phyloP scores from a whole-genome alignment of 352 stramenopile species.

The Pythium vanterpoolii region DNA sequence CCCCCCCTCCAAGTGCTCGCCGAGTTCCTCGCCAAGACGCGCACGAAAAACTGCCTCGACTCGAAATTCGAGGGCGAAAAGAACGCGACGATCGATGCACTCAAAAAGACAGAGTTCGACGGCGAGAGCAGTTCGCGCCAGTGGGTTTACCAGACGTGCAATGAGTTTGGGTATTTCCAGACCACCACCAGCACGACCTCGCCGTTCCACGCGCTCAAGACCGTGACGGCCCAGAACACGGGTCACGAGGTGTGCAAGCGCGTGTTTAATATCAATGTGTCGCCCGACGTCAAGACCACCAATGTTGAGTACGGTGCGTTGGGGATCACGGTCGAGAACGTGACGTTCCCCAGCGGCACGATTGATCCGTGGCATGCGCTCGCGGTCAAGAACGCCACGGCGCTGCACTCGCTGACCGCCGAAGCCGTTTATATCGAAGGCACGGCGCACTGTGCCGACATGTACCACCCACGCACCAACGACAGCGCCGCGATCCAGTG shows the following conservation, averaged over 20 bases:
- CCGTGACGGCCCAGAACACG: constrained; percentile 66
- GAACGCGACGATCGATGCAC: constrained; percentile 63
- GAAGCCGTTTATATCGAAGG: constrained; percentile 76
- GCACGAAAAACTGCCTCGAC: constrained; percentile 59
- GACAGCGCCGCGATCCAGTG: constrained; percentile 55
- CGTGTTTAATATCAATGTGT: constrained; percentile 66
- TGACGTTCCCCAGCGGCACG: constrained; percentile 78
- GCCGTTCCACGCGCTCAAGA: constrained; percentile 64
- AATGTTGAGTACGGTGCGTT: constrained; percentile 79
- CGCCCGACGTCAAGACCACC: constrained; percentile 52
- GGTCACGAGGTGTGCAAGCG: constrained; percentile 78
- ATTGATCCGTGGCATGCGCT: constrained; percentile 86
- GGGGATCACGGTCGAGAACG: constrained; percentile 72
- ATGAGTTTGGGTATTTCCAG: constrained; percentile 89
- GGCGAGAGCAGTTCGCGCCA: constrained; percentile 65
- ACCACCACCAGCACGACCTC: constrained; percentile 54
- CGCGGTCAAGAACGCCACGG: constrained; percentile 68
- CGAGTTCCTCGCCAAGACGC: constrained; percentile 53
- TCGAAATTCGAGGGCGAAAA: constrained; percentile 72
- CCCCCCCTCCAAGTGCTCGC: constrained; percentile 41
- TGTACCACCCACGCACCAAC: constrained; percentile 66
- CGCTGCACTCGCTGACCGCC: constrained; percentile 48
- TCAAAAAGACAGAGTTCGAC: constrained; percentile 61
- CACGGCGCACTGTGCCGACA: constrained; percentile 79
- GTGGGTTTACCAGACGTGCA: constrained; percentile 89